These are phyloP conservation scores for Garcia nutans DNA, from an alignment of 345 rosid species.

Conservation along the genomic window DNA sequence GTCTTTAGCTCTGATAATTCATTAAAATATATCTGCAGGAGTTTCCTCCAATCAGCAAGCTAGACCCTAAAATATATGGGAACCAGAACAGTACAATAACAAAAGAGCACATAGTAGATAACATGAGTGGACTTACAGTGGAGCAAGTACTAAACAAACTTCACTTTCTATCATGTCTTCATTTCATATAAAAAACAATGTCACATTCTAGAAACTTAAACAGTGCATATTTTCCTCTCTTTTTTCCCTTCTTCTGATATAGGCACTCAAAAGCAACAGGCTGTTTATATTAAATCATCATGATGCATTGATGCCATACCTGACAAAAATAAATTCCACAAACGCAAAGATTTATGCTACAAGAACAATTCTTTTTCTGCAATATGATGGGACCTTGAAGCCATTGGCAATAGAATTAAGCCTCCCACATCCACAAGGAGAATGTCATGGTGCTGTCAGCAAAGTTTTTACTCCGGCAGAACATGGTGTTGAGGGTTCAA, in stretches of 20 bases:
- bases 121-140: slow-evolving; percentile 65
- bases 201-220: background rate
- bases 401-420: slow-evolving; percentile 87
- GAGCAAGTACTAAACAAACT: slow-evolving; percentile 40
- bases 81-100: slow-evolving; percentile 61
- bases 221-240: background rate
- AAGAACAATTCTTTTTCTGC: slow-evolving; percentile 67
- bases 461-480: slow-evolving; percentile 72
- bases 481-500: slow-evolving; percentile 51
- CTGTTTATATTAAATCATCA: slow-evolving; percentile 78
- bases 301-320: slow-evolving; percentile 75
- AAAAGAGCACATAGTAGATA: slow-evolving; percentile 45
- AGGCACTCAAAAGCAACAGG: slow-evolving; percentile 61
- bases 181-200: background rate
- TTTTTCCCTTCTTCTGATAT: slow-evolving; percentile 1
- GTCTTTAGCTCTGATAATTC: slow-evolving; percentile 3
- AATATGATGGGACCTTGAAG: slow-evolving; percentile 66
- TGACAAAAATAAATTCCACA: slow-evolving; percentile 65
- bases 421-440: slow-evolving; percentile 81
- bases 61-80: slow-evolving; percentile 56
- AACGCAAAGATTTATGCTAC: slow-evolving; percentile 76
- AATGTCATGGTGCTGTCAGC: slow-evolving; percentile 63
- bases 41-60: slow-evolving; percentile 72
- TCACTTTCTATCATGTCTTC: background rate
- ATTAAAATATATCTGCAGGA: slow-evolving; percentile 40